A percentile compares a stretch with the other conserved stretches of the same genome.
Conservation (phyloP, 2,329 filamentous ascomycete species). For the Fonsecaea pedrosoi region DNA sequence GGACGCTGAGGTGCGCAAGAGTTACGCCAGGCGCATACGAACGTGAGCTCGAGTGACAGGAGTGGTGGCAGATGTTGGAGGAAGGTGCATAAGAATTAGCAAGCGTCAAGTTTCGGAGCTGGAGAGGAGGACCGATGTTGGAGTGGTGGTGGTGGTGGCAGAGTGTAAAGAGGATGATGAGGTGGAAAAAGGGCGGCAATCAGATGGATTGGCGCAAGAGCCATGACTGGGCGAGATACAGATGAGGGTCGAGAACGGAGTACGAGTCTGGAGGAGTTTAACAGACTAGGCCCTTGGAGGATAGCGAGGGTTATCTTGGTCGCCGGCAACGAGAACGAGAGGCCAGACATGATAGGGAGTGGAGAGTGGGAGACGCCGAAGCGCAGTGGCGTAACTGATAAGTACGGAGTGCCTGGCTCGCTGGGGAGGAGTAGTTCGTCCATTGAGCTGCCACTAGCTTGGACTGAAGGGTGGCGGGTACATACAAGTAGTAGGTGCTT, state of each 20-base stretch:
- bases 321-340: neutral
- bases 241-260: neutral
- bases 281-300: neutral
- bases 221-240: slow-evolving; percentile 7
- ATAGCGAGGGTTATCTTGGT: neutral
- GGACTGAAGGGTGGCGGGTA: neutral
- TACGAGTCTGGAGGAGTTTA: neutral
- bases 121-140: neutral
- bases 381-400: slow-evolving; percentile 4
- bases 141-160: neutral
- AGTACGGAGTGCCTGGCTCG: neutral
- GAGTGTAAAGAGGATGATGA: neutral
- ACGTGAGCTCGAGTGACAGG: neutral
- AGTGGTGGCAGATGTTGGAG: neutral
- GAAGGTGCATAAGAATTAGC: neutral
- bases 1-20: neutral
- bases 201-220: neutral
- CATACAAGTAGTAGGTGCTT: neutral
- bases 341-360: neutral
- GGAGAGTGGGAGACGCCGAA: neutral
- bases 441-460: neutral
- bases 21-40: neutral
- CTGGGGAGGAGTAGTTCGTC: neutral
- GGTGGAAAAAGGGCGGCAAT: neutral
- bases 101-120: neutral